These are phyloP conservation scores for Xylaria sp. DNA, from an alignment of 2,329 filamentous ascomycete genomes.

Conservation along the genomic window DNA sequence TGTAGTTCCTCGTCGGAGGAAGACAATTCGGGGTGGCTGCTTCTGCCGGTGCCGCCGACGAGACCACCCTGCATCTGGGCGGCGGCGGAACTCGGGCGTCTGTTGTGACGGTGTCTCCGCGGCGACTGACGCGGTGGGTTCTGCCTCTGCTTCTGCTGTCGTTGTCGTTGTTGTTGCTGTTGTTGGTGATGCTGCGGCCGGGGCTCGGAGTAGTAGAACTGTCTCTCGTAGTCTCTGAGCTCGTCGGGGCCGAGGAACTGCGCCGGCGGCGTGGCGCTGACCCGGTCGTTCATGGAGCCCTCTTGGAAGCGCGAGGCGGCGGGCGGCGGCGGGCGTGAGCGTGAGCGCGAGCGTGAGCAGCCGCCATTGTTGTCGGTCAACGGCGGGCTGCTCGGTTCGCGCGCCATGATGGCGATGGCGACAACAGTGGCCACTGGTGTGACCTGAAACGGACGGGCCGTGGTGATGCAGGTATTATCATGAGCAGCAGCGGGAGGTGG, in stretches of 20 bases:
- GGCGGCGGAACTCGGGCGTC: constrained; percentile 29
- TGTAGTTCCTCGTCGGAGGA: constrained; percentile 11
- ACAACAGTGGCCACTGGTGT: constrained; percentile 9
- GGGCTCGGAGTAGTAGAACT: constrained; percentile 33
- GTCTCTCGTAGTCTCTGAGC: constrained; percentile 34
- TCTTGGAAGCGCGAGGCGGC: constrained; percentile 63
- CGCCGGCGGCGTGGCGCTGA: constrained; percentile 70
- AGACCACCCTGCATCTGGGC: constrained; percentile 20
- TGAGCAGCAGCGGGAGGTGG: no score
- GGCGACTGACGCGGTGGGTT: constrained; percentile 8
- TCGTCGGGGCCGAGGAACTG: constrained; percentile 58
- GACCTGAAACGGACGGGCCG: background rate
- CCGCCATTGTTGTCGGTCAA: constrained; percentile 45
- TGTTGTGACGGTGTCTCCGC: constrained; percentile 19
- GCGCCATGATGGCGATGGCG: constrained; percentile 23
- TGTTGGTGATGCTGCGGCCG: background rate
- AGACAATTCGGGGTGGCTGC: constrained; percentile 1
- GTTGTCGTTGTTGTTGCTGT: background rate
- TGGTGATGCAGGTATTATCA: background rate
- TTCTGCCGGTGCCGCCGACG: no score
- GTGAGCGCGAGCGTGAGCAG: constrained; percentile 34
- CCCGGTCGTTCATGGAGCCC: constrained; percentile 83
- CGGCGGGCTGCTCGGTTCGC: constrained; percentile 38
- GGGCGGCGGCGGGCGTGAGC: no score
- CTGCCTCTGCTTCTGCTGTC: no score